Conservation (phyloP, 352 stramenopile species). For the Saprolegnia diclina region DNA sequence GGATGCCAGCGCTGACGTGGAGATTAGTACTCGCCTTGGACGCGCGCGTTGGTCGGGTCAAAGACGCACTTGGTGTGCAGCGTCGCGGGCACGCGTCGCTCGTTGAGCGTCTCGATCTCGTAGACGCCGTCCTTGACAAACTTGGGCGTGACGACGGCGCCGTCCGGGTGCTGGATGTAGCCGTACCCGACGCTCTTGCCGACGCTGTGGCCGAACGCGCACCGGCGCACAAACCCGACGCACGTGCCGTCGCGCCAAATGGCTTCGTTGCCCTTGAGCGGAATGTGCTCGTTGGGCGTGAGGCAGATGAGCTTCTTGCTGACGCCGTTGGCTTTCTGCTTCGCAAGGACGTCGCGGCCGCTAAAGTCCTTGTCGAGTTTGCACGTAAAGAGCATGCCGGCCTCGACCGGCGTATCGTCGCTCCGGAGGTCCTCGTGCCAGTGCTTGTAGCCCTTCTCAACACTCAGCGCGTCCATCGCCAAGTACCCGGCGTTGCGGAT, state of each 20-base stretch:
- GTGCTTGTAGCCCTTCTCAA: slow-evolving; percentile 35
- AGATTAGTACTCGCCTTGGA: slow-evolving; percentile 28
- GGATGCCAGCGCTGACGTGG: too few species aligned
- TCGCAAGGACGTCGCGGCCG: slow-evolving; percentile 27
- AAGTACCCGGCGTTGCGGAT: slow-evolving; percentile 34
- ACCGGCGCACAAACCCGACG: slow-evolving; percentile 31
- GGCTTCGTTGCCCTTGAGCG: slow-evolving; percentile 33
- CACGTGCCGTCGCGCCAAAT: slow-evolving; percentile 31
- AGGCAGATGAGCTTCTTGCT: slow-evolving; percentile 32
- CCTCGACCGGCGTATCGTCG: slow-evolving; percentile 34
- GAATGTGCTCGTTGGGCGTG: slow-evolving; percentile 30
- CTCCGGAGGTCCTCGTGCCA: slow-evolving; percentile 33
- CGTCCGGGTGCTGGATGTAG: slow-evolving; percentile 26
- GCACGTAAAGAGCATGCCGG: slow-evolving; percentile 33
- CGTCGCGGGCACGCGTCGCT: slow-evolving; percentile 22
- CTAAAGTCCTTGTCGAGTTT: slow-evolving; percentile 33
- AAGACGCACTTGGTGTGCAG: slow-evolving; percentile 28
- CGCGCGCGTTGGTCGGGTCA: slow-evolving; percentile 30
- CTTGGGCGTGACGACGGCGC: slow-evolving; percentile 28
- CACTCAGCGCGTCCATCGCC: slow-evolving; percentile 33
- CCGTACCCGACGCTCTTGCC: slow-evolving; percentile 28
- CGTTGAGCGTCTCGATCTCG: slow-evolving; percentile 30
- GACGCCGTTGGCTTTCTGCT: slow-evolving; percentile 29
- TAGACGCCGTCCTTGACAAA: slow-evolving; percentile 30
- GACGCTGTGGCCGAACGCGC: slow-evolving; percentile 29